Evolutionary conservation across 805 yeast genomes (phyloP), one percentile per base, ranked within the genome.

Genomic region (Metschnikowia sp.): DNA sequence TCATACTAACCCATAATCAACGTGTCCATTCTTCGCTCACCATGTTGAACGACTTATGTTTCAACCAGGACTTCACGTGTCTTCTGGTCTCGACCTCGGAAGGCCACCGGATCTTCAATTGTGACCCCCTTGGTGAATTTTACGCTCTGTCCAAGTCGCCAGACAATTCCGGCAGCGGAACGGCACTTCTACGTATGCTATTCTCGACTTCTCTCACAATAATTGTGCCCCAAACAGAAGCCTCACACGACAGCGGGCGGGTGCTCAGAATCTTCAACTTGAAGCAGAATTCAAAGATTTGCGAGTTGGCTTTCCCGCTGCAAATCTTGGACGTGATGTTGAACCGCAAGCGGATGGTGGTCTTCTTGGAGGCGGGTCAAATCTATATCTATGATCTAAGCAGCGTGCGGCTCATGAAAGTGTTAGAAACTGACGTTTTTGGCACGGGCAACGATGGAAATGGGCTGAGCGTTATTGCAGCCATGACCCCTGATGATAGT

Each of bases 301-400:
- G 98, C 66, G 98, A 92, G 61, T 71, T 92, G 55, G 81, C 92
- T 0, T 94, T 90, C 64, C 92, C 96, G 1, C 80, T 88, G 4
- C 71, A 82, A 8, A 83, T 92, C 2, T 69, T 85, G 28, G 81
- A 80, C 42, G 84, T 92, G 32, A 81, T 81, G 55, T 76, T 92
- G 68, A 94, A 92, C 65, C 76, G 97, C 37, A 85, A 86, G 56
- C 71, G 97, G 39, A 74, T 92, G 54, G 76, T 88, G 31, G 94
- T 91, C 13, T 81, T 87, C 6, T 70, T 92, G 44, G 69, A 70
- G 49, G 74, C 81, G 42, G 92, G 88, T 50, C 96, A 91, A 65
- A 81, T 94, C 9, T 87, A 83, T 62, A 80, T 92, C 40, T 94
- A 92, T 69, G 97, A 92, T 64, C 84, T 92, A 51, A 82, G 94